phyloP scores from a whole-genome alignment of 2,329 filamentous ascomycete genomes.

The Cladosporium sphaerospermum region DNA sequence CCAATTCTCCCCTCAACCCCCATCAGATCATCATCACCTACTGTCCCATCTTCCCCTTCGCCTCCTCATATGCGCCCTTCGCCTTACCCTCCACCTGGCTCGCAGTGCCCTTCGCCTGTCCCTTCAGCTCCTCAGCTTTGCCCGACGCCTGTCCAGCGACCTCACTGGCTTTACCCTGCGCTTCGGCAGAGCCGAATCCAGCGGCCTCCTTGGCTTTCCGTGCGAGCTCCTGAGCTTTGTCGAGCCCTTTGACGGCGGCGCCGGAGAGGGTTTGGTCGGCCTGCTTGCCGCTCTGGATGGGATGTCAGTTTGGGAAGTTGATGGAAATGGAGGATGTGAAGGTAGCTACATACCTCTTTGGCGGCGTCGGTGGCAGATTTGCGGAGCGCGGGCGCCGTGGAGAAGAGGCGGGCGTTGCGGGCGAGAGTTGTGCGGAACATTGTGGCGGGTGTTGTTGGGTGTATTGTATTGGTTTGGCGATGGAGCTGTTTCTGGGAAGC shows the following conservation, averaged over 20 bases:
- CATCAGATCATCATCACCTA: neutral
- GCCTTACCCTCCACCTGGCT: conserved; percentile 37
- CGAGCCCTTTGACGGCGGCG: conserved; percentile 54
- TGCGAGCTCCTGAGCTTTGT: conserved; percentile 54
- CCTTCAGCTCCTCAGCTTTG: conserved; percentile 34
- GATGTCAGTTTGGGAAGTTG: neutral
- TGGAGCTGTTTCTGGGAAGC: neutral
- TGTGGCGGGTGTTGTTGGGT: conserved; percentile 17
- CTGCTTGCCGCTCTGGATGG: conserved; percentile 42
- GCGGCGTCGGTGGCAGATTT: conserved; percentile 50
- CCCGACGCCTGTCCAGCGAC: conserved; percentile 32
- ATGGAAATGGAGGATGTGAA: neutral
- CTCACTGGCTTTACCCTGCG: conserved; percentile 37
- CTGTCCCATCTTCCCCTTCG: conserved; percentile 33
- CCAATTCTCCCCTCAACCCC: too few relatives aligned
- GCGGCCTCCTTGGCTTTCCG: conserved; percentile 38
- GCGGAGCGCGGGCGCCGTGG: conserved; percentile 43
- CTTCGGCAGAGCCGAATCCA: conserved; percentile 27
- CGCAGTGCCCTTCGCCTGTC: conserved; percentile 39
- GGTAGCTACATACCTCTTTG: conserved; percentile 40
- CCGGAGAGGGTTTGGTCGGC: conserved; percentile 52
- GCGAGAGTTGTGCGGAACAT: conserved; percentile 43
- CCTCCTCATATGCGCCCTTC: conserved; percentile 40
- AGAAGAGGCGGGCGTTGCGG: conserved; percentile 46
- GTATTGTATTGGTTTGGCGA: neutral